Evolutionary conservation across 2,329 filamentous ascomycete species (phyloP), one percentile per base, ranked within the genome.

Genomic region (Monosporascus cannonballus): DNA sequence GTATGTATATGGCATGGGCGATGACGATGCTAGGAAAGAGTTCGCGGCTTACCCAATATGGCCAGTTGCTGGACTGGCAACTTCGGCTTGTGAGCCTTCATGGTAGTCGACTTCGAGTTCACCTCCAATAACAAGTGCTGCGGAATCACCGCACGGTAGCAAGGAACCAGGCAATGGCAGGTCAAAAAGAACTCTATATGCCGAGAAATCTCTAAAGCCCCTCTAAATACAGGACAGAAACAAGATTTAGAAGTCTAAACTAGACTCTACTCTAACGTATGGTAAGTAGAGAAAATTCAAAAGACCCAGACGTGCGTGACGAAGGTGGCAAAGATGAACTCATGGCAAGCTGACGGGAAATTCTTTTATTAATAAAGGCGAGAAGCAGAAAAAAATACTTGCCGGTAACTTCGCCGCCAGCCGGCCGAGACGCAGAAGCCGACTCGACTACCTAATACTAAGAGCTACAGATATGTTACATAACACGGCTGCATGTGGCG

Each of bases 21-120:
- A 42, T 20, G 18, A 27, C 7, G 42, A 46, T n/a, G 25, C 14
- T 50, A 53, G 47, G 42, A 27, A 54, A 59, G 27, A 30, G 47
- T 11, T 44, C 25, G 46, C 52, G 56, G 65, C 80, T 76, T 78
- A 91, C 88, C 85, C 58, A 95, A 73, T 65, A 95, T 91, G 44
- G 84, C 74, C 64, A 95, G 76, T 73, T 95, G 90, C 77, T 85
- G 81, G 42, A 82, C 76, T 1, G 90, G 89, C 76, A 94, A 77
- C 74, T 84, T 88, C 25, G 83, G 79, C 57, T 68, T 60, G 53
- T 56, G 61, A 55, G 59, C 59, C 22, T 58, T 59, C 50, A 55
- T 64, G 17, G 57, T 50, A 11, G 57, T 51, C 59, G 62, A 62
- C 46, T 24, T 58, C 34, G 30, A 47, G 18, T 47, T 30, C 25